Evolutionary conservation across 331 rosid genomes (phyloP).

Genomic region (Stylosanthes scabra): DNA sequence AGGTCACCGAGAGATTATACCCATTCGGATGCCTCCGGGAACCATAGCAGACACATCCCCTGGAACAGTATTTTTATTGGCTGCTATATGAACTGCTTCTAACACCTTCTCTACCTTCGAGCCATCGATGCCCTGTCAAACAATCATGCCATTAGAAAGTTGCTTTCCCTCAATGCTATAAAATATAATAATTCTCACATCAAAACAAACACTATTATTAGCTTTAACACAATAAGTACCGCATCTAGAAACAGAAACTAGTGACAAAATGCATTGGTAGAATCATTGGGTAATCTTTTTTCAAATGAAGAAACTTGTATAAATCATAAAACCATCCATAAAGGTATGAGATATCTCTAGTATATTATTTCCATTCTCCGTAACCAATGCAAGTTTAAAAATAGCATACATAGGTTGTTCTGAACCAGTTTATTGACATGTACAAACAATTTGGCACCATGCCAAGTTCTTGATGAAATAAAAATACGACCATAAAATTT

Average conservation of each 20-base stretch:
- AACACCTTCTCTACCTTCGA: constrained; percentile 93
- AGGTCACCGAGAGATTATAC: constrained; percentile 46
- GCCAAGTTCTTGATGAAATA: constrained; percentile 15
- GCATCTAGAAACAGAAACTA: not conserved
- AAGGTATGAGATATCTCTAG: not conserved
- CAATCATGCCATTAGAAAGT: constrained; percentile 19
- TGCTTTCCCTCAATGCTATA: not conserved
- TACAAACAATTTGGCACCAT: constrained; percentile 20
- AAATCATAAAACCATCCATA: not conserved
- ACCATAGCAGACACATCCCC: constrained; percentile 98
- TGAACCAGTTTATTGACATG: constrained; percentile 19
- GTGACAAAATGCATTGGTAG: not conserved
- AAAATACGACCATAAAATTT: constrained; percentile 23
- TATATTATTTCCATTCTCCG: constrained; percentile 15
- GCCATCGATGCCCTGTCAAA: constrained; percentile 83
- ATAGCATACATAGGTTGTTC: constrained; percentile 26
- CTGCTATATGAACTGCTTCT: constrained; percentile 86
- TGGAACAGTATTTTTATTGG: constrained; percentile 94
- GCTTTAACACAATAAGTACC: not conserved
- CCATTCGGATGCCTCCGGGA: constrained; percentile 96
- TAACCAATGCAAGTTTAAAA: constrained; percentile 11
- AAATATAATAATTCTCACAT: constrained; percentile 8
- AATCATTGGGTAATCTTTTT: constrained; percentile 13
- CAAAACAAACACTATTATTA: not conserved
- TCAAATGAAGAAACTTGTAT: constrained; percentile 26